Evolutionary conservation across 768 basidiomycete species (phyloP).

Genomic region (Neoboletus magnificus): DNA sequence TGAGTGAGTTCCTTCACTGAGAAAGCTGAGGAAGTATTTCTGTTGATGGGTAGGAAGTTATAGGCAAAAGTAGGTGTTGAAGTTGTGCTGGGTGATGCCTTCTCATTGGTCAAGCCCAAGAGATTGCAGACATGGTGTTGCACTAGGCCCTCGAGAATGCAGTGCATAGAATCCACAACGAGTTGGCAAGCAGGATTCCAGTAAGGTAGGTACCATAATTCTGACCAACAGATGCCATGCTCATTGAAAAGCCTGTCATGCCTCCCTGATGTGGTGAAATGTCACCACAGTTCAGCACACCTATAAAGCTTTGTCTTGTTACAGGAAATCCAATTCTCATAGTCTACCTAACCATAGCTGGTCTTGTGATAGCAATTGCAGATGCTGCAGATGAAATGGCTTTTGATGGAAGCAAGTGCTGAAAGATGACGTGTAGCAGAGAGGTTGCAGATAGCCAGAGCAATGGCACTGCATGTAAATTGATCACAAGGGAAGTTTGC

Average conservation of each 20-base stretch:
- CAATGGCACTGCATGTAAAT: constrained; percentile 23
- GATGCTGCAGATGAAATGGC: constrained; percentile 29
- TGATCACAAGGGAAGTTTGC: constrained; percentile 16
- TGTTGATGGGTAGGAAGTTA: background rate
- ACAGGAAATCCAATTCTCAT: constrained; percentile 11
- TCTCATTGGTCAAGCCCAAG: constrained; percentile 3
- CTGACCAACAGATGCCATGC: constrained; percentile 20
- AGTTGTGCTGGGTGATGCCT: background rate
- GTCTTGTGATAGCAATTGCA: constrained; percentile 27
- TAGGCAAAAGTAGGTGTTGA: background rate
- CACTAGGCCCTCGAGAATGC: constrained; percentile 15
- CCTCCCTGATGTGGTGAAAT: constrained; percentile 1
- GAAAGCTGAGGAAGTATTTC: background rate
- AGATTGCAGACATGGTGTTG: background rate
- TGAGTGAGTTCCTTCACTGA: background rate
- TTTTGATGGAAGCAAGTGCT: constrained; percentile 12
- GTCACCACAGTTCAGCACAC: constrained; percentile 14
- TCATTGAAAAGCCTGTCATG: constrained; percentile 4
- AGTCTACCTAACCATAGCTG: constrained; percentile 5
- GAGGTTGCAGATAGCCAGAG: constrained; percentile 35
- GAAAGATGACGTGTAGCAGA: constrained; percentile 31
- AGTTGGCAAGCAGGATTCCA: constrained; percentile 22
- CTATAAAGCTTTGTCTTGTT: constrained; percentile 4
- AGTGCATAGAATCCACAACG: constrained; percentile 29
- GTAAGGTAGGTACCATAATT: constrained; percentile 24